Evolutionary conservation across 176 grass and related monocot genomes (phyloP).

Genomic region (Calamus simplicifolius): DNA sequence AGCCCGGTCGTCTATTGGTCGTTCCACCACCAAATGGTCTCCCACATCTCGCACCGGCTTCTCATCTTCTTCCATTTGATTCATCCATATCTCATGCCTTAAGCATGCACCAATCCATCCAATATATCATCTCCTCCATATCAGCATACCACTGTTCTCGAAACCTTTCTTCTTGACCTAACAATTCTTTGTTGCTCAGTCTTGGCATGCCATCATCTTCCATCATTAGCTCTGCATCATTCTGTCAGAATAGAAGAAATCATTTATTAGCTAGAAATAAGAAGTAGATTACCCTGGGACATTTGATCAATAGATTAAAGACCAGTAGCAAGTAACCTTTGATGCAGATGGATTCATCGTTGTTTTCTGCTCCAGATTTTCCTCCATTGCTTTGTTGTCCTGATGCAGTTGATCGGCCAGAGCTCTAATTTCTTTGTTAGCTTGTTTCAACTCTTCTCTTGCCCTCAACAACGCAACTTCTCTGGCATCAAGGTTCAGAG

Average conservation of each 20-base stretch:
- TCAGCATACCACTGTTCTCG: constrained; percentile 59
- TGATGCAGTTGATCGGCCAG: constrained; percentile 32
- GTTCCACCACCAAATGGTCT: constrained; percentile 25
- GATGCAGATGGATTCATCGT: constrained; percentile 5
- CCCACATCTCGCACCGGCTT: constrained; percentile 7
- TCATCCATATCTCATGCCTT: constrained; percentile 45
- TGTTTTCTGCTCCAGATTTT: constrained; percentile 5
- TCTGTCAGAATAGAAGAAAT: constrained; percentile 16
- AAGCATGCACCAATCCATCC: constrained; percentile 73
- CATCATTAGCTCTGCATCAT: constrained; percentile 25
- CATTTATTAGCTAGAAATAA: neutral
- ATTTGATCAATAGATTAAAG: neutral
- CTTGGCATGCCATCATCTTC: constrained; percentile 22
- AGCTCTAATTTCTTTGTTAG: constrained; percentile 43
- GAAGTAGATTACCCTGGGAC: neutral
- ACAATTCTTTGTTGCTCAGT: constrained; percentile 37
- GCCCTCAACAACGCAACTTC: constrained; percentile 30
- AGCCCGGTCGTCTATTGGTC: constrained; percentile 24
- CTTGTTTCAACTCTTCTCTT: constrained; percentile 35
- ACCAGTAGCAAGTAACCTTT: neutral
- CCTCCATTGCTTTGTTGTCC: constrained; percentile 27
- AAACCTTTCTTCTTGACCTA: constrained; percentile 37
- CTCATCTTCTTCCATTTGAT: neutral
- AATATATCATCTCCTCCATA: constrained; percentile 80
- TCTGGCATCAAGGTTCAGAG: constrained; percentile 32